Conservation (phyloP, 768 basidiomycete species). For the Auricularia cornea region DNA sequence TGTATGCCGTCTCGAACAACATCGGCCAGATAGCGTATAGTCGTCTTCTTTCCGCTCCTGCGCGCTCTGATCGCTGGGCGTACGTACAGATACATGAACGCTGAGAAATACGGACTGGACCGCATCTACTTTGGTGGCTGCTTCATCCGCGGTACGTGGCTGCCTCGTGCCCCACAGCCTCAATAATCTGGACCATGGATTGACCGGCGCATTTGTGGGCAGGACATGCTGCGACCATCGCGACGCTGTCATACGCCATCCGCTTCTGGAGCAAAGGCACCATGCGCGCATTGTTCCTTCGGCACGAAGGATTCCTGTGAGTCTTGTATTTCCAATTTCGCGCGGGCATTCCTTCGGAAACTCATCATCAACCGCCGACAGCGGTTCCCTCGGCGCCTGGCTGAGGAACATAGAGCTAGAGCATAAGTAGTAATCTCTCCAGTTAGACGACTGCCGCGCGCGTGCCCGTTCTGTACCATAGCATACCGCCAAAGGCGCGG, state of each 20-base stretch:
- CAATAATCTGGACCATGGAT: constrained; percentile 8
- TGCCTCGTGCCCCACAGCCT: neutral
- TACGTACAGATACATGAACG: constrained; percentile 91
- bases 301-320: constrained; percentile 96
- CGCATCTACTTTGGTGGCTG: constrained; percentile 99
- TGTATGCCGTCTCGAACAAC: constrained; percentile 97
- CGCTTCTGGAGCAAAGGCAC: constrained; percentile 99
- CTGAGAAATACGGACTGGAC: constrained; percentile 94
- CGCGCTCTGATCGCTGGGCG: constrained; percentile 9
- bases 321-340: constrained; percentile 17
- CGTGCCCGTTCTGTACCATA: neutral
- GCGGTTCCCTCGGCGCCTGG: constrained; percentile 95
- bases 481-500: neutral
- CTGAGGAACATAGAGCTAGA: constrained; percentile 86
- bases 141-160: constrained; percentile 82
- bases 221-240: constrained; percentile 97
- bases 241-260: constrained; percentile 96
- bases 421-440: constrained; percentile 16
- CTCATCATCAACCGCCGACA: constrained; percentile 22
- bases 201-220: constrained; percentile 11
- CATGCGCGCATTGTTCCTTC: constrained; percentile 90
- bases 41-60: constrained; percentile 1
- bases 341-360: neutral
- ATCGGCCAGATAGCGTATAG: constrained; percentile 99
- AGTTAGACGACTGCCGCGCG: neutral